phyloP scores from a whole-genome alignment of 2,329 filamentous ascomycete species.

The Lecanosticta acicola region DNA sequence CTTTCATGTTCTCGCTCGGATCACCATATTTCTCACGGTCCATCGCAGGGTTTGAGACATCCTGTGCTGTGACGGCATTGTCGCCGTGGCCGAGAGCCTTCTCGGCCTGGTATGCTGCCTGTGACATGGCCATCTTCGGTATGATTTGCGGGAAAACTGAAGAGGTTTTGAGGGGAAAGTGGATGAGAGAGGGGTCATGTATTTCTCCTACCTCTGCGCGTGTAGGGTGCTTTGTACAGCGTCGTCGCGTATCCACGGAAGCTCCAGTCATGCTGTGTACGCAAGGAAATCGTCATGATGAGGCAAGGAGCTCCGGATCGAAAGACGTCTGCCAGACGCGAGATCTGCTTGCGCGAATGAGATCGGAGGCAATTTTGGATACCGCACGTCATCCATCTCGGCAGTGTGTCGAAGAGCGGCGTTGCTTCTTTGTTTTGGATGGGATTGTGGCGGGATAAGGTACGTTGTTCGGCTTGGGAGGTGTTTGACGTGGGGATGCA shows the following conservation, averaged over 20 bases:
- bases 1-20: constrained; percentile 61
- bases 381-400: not conserved
- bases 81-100: constrained; percentile 62
- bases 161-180: not conserved
- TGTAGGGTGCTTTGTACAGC: not conserved
- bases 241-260: not conserved
- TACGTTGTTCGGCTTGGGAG: not conserved
- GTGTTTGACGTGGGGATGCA: not conserved
- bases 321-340: not conserved
- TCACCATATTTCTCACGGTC: constrained; percentile 48
- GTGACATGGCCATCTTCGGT: constrained; percentile 44
- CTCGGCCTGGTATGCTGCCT: constrained; percentile 64
- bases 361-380: not conserved
- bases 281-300: not conserved
- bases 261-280: too few relatives aligned
- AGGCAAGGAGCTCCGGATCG: not conserved
- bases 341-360: not conserved
- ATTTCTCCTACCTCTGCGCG: not conserved
- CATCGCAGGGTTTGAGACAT: constrained; percentile 59
- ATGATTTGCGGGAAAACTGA: not conserved
- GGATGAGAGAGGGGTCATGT: not conserved
- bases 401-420: not conserved
- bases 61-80: constrained; percentile 61
- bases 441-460: not conserved
- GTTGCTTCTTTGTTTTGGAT: not conserved